phyloP scores from a whole-genome alignment of 345 rosid species.

The Boechera retrofracta region DNA sequence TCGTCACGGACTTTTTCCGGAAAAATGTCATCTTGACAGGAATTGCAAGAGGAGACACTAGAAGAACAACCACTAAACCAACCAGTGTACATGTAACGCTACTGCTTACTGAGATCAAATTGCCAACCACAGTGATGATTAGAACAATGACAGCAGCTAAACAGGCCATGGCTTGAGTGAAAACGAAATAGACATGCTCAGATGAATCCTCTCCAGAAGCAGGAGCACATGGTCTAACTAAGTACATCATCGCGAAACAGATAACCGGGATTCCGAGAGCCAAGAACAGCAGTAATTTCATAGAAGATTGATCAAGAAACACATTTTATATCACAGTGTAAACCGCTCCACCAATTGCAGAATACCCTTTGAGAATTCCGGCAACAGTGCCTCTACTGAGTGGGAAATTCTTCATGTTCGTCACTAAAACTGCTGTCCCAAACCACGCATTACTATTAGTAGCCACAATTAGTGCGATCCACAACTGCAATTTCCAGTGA shows the following conservation, averaged over 20 bases:
- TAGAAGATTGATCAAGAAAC: slow-evolving; percentile 55
- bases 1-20: slow-evolving; percentile 48
- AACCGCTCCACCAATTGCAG: slow-evolving; percentile 73
- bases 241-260: slow-evolving; percentile 68
- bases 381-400: slow-evolving; percentile 80
- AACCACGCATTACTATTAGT: slow-evolving; percentile 86
- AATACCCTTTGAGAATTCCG: slow-evolving; percentile 85
- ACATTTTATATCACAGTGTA: slow-evolving; percentile 68
- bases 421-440: slow-evolving; percentile 85
- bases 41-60: slow-evolving; percentile 76
- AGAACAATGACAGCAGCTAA: slow-evolving; percentile 65
- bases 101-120: slow-evolving; percentile 48
- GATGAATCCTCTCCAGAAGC: slow-evolving; percentile 86
- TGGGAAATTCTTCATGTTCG: slow-evolving; percentile 95
- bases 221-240: slow-evolving; percentile 74
- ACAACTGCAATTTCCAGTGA: slow-evolving; percentile 58
- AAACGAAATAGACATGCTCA: slow-evolving; percentile 65
- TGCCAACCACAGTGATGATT: slow-evolving; percentile 52
- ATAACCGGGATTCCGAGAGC: slow-evolving; percentile 70
- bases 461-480: slow-evolving; percentile 69
- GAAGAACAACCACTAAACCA: slow-evolving; percentile 57
- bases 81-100: slow-evolving; percentile 54
- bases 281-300: slow-evolving; percentile 59
- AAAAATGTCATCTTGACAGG: slow-evolving; percentile 84
- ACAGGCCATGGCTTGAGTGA: slow-evolving; percentile 67